Evolutionary conservation across 2,329 filamentous ascomycete species (phyloP), one percentile per base, ranked within the genome.

Genomic region (Phaeosphaeriaceae sp.): DNA sequence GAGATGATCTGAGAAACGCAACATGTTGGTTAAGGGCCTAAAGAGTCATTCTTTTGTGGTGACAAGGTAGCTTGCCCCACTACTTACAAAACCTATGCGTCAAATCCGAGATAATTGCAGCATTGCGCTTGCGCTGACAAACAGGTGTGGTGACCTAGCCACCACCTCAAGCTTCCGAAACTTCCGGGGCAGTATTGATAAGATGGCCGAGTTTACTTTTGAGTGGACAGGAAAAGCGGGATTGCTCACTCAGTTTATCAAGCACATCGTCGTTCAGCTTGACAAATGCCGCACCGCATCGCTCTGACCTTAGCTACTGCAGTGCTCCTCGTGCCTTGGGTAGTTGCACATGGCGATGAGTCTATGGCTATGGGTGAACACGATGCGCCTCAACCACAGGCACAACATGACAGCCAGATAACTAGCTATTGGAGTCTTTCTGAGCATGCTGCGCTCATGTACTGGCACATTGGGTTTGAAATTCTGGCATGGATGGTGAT

Each of bases 381-480:
- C 29, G 48, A 58, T 30, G 56, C 54, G 43, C 52, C 60, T 29
- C 48, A 58, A 11, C 48, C 61, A 23, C 57, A 55, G 16, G 38
- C 51, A 16, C 50, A 63, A 3, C 44, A 53, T 29, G 46, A 52
- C 18, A 60, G 49, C 2, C 29, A 61, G 58, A 44, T 76, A 7
- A 73, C 75, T n/a, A 85, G 78, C 49, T 89, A 88, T 68, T 88
- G 87, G 73, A 71, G 79, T 18, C 76, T 84, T 48, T 64, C 77
- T 0, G 79, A 84, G 20, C 77, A 85, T 64, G 74, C 68, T 6
- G 73, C 75, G 12, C 73, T 83, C 56, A 86, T 94, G 61, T 80
- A 88, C 62, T 82, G 82, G 48, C 90, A 94, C 66, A 87, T 92
- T 48, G 76, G 73, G 4, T 76, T 90, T 37, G 91, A 92, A 86